Percentiles rank a stretch among this genome's conserved stretches.
phyloP scores from a whole-genome alignment of 1,284 basidiomycete genomes.

The Marasmius tenuissimus region DNA sequence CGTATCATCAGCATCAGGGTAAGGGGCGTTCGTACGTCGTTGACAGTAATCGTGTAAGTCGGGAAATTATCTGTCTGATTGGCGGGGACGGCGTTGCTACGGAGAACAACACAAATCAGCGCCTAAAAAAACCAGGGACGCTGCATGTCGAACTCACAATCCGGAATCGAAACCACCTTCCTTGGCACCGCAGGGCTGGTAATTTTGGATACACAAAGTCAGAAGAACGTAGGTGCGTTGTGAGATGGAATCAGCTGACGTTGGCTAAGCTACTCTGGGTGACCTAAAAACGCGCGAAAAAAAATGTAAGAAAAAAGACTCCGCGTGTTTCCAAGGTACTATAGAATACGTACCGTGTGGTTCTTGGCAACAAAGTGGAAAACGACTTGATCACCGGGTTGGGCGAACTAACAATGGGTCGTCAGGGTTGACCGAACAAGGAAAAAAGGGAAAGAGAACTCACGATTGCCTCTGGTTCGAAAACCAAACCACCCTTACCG shows the following conservation, averaged over 20 bases:
- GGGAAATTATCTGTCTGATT: constrained; percentile 35
- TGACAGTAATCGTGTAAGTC: constrained; percentile 39
- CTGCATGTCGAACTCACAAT: constrained; percentile 27
- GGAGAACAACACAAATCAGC: not conserved
- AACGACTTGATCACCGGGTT: constrained; percentile 37
- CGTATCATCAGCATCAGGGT: constrained; percentile 16
- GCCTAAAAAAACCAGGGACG: not conserved
- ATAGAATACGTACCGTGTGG: constrained; percentile 16
- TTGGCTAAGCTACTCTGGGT: constrained; percentile 41
- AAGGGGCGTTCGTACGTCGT: constrained; percentile 30
- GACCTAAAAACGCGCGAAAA: not conserved
- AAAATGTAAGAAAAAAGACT: not conserved
- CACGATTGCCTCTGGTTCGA: constrained; percentile 37
- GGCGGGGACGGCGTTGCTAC: constrained; percentile 35
- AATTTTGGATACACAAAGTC: not conserved
- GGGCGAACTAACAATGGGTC: constrained; percentile 26
- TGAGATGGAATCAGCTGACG: constrained; percentile 27
- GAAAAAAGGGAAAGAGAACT: constrained; percentile 14
- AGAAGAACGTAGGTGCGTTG: not conserved
- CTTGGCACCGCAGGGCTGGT: constrained; percentile 28
- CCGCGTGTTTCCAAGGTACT: not conserved
- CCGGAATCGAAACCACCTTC: constrained; percentile 40
- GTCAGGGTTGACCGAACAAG: not conserved
- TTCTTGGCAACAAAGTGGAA: constrained; percentile 31
- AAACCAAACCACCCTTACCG: constrained; percentile 28